These are phyloP conservation scores for Trichophaea hybrida DNA, from an alignment of 2,329 filamentous ascomycete species.

Conservation along the genomic window DNA sequence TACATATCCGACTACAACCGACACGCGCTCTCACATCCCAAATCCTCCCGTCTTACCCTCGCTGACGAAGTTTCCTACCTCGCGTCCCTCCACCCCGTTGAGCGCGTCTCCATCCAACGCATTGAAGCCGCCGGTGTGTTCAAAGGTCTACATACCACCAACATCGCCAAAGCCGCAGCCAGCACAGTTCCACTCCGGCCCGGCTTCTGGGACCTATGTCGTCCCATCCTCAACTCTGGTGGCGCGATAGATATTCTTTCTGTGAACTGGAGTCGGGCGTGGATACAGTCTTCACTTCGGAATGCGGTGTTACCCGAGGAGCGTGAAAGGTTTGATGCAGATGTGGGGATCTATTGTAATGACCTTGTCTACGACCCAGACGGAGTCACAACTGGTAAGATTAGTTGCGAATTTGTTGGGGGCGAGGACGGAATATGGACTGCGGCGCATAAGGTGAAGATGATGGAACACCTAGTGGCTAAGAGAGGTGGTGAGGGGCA, in stretches of 20 bases:
- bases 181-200: conserved; percentile 2
- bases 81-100: conserved; percentile 4
- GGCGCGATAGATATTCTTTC: conserved; percentile 7
- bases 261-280: conserved; percentile 16
- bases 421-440: conserved; percentile 15
- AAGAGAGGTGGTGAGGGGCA: neutral
- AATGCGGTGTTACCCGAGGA: neutral
- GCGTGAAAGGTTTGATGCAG: neutral
- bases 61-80: conserved; percentile 6
- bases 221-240: neutral
- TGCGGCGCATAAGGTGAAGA: conserved; percentile 9
- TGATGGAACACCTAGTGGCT: conserved; percentile 7
- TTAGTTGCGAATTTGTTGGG: conserved; percentile 11
- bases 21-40: neutral
- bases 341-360: conserved; percentile 14
- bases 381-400: conserved; percentile 6
- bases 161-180: neutral
- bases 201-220: conserved; percentile 5
- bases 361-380: conserved; percentile 7
- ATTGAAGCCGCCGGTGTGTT: conserved; percentile 14
- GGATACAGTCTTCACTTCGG: conserved; percentile 13
- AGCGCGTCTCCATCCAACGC: conserved; percentile 10
- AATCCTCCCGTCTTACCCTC: neutral
- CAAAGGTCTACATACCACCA: neutral
- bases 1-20: conserved; percentile 9